A percentile compares a stretch with the other conserved stretches of the same genome.
These are phyloP conservation scores for Eragrostis curvula DNA, from an alignment of 176 grass and related monocot genomes.

Conservation along the genomic window DNA sequence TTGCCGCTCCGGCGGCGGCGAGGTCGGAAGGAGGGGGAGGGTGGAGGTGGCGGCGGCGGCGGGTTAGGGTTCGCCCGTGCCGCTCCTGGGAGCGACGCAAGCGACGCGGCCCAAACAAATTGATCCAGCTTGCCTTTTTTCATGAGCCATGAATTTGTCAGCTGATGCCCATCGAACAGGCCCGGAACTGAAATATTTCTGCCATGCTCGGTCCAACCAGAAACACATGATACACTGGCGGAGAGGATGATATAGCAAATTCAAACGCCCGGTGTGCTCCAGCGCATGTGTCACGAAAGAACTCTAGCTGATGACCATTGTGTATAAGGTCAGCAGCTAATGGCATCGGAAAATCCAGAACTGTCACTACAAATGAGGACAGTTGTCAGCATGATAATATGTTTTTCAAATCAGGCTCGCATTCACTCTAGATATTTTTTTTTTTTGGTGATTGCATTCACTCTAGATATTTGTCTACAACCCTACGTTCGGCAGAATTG, in stretches of 20 bases:
- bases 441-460: too few relatives aligned
- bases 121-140: too few relatives aligned
- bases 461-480: conserved; percentile 24
- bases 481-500: conserved; percentile 7
- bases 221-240: not conserved
- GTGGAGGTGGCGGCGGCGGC: too few relatives aligned
- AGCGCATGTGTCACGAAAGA: not conserved
- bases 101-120: too few relatives aligned
- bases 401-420: not conserved
- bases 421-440: conserved; percentile 25
- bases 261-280: not conserved
- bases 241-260: not conserved
- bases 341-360: not conserved
- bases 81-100: too few relatives aligned
- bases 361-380: not conserved
- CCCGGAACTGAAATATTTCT: not conserved
- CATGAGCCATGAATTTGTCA: not conserved
- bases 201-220: not conserved
- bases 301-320: not conserved
- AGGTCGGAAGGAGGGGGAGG: too few relatives aligned
- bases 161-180: not conserved
- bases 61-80: too few relatives aligned
- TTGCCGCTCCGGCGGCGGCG: too few relatives aligned
- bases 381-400: not conserved
- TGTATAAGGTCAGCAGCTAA: not conserved